phyloP scores from a whole-genome alignment of 1,139 yeast species.

The Yamadazyma sp. region DNA sequence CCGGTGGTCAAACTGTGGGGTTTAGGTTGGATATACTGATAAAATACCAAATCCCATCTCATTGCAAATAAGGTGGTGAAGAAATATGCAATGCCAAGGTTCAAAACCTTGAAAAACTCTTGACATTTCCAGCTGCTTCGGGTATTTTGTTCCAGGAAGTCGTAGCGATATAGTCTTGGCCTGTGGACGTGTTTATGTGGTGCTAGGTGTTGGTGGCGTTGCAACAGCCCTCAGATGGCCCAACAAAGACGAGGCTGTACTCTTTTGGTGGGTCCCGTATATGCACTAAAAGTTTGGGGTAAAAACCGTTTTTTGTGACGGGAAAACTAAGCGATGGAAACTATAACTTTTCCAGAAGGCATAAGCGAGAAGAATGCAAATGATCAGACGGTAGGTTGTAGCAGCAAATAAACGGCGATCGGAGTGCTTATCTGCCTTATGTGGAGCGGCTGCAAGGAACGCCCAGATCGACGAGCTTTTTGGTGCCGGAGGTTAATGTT shows the following conservation, averaged over 20 bases:
- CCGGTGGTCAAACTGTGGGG: too few species aligned
- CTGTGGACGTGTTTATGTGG: too few species aligned
- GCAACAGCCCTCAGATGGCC: too few species aligned
- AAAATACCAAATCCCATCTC: background rate
- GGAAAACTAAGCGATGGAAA: slow-evolving; percentile 1
- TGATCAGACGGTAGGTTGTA: background rate
- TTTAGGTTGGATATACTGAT: too few species aligned
- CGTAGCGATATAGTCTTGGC: too few species aligned
- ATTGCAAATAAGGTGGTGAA: background rate
- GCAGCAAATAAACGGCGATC: too few species aligned
- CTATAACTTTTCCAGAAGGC: background rate
- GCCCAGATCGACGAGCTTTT: too few species aligned
- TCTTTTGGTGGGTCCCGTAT: too few species aligned
- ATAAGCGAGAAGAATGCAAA: background rate
- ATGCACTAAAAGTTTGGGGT: slow-evolving; percentile 1
- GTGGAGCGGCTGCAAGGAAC: background rate
- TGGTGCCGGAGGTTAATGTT: too few species aligned
- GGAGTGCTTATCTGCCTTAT: background rate
- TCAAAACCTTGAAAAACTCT: background rate
- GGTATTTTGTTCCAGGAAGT: too few species aligned
- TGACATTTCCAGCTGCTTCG: background rate
- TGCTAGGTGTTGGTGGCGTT: too few species aligned
- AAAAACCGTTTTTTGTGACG: background rate
- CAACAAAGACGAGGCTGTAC: too few species aligned
- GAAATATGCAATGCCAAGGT: background rate